Evolutionary conservation across 1,284 basidiomycete genomes (phyloP).

Genomic region (Ustilago cynodontis): DNA sequence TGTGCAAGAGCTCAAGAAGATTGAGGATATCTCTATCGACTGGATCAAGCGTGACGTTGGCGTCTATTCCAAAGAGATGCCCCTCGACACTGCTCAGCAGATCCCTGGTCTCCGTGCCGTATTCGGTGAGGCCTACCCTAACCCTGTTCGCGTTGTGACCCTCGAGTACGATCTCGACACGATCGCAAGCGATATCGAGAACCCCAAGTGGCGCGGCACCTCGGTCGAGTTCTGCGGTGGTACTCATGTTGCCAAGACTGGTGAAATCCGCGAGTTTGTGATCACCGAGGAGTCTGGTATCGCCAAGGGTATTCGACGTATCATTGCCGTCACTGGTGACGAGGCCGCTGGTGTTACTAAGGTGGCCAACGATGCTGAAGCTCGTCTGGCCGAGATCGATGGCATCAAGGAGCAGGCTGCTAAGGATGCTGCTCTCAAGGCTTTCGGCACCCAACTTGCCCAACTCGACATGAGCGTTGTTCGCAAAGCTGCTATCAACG

Average conservation of each 20-base stretch:
- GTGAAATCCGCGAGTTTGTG: conserved; percentile 94
- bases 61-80: conserved; percentile 88
- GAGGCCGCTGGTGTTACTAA: conserved; percentile 87
- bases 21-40: conserved; percentile 85
- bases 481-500: conserved; percentile 83
- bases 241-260: conserved; percentile 94
- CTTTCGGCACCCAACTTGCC: conserved; percentile 86
- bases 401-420: conserved; percentile 77
- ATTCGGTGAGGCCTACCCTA: conserved; percentile 97
- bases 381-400: conserved; percentile 79
- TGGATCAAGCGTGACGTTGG: conserved; percentile 91
- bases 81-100: conserved; percentile 83
- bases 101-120: conserved; percentile 95
- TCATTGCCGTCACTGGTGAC: conserved; percentile 93
- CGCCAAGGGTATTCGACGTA: conserved; percentile 95
- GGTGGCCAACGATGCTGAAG: conserved; percentile 77
- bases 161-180: conserved; percentile 89
- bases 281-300: conserved; percentile 96
- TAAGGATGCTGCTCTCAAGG: conserved; percentile 87
- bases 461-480: conserved; percentile 89
- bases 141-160: conserved; percentile 94
- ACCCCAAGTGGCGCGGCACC: conserved; percentile 88
- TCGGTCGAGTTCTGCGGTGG: conserved; percentile 98
- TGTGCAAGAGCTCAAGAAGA: conserved; percentile 80
- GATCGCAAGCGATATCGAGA: conserved; percentile 84